Evolutionary conservation across 176 grass and related monocot species (phyloP).

Genomic region (Zea luxurians): DNA sequence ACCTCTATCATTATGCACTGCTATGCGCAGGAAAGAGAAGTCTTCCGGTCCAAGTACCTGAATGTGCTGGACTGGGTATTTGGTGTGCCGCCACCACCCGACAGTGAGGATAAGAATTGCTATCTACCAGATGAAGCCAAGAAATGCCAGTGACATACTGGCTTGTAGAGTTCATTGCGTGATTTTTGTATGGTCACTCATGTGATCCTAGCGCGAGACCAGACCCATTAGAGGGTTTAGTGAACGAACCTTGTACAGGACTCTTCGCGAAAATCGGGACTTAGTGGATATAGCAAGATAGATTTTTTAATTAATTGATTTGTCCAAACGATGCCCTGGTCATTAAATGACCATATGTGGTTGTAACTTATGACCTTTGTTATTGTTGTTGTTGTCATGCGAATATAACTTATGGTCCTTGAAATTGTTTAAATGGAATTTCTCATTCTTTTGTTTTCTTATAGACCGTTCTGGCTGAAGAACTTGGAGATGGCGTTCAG

Average conservation of each 20-base stretch:
- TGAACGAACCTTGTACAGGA: constrained; percentile 36
- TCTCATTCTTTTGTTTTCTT: too few relatives aligned
- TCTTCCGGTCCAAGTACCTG: constrained; percentile 89
- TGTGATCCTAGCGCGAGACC: constrained; percentile 26
- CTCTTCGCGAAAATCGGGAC: not conserved
- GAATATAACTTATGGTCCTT: not conserved
- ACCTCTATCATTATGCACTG: constrained; percentile 96
- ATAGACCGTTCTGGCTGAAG: not conserved
- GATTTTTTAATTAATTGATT: constrained; percentile 47
- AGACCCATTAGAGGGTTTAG: constrained; percentile 2
- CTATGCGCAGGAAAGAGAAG: constrained; percentile 90
- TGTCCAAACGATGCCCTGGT: not conserved
- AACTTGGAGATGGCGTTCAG: not conserved
- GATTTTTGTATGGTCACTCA: not conserved
- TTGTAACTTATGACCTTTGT: constrained; percentile 19
- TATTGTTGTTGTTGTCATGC: not conserved
- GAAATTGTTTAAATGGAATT: not conserved
- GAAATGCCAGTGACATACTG: constrained; percentile 15
- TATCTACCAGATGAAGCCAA: constrained; percentile 36
- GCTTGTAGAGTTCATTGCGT: constrained; percentile 3
- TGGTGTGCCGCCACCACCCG: constrained; percentile 55
- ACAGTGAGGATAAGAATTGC: constrained; percentile 37
- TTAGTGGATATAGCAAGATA: constrained; percentile 33
- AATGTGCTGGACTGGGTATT: constrained; percentile 99
- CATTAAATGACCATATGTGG: not conserved